Conservation (phyloP, 495 filamentous ascomycete species). For the Eremomyces bilateralis region DNA sequence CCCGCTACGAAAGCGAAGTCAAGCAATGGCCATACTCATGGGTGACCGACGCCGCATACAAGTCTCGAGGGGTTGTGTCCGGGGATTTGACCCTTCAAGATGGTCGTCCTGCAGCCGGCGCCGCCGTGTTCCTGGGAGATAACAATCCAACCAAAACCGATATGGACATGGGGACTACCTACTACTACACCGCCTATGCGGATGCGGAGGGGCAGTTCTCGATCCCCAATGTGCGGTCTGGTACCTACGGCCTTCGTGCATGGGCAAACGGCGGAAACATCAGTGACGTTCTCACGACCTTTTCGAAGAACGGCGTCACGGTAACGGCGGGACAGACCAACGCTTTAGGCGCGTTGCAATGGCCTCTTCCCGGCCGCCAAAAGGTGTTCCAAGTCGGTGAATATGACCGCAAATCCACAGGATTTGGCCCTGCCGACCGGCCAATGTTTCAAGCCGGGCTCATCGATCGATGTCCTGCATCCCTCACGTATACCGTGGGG, state of each 20-base stretch:
- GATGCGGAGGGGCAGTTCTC: constrained; percentile 17
- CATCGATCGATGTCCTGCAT: constrained; percentile 16
- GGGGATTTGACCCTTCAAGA: constrained; percentile 19
- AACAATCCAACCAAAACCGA: constrained; percentile 15
- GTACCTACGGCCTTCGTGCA: constrained; percentile 19
- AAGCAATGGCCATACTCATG: constrained; percentile 21
- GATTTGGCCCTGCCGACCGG: constrained; percentile 18
- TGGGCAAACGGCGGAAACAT: constrained; percentile 21
- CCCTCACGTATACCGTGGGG: constrained; percentile 18
- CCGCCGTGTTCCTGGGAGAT: constrained; percentile 22
- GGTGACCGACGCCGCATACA: constrained; percentile 17
- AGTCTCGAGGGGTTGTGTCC: constrained; percentile 17
- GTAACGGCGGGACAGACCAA: constrained; percentile 13
- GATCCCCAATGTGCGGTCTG: constrained; percentile 18
- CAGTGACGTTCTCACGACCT: constrained; percentile 17
- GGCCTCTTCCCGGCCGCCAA: constrained; percentile 12
- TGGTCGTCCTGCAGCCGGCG: constrained; percentile 19
- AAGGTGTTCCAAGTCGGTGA: constrained; percentile 21
- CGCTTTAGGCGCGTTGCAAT: constrained; percentile 11
- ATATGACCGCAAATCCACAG: constrained; percentile 19
- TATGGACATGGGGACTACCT: constrained; percentile 18
- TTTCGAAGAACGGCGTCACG: constrained; percentile 15
- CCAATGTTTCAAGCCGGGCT: constrained; percentile 18
- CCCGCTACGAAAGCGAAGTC: constrained; percentile 13
- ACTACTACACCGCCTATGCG: constrained; percentile 22